Evolutionary conservation across 208 protist genomes (phyloP), one percentile per base, ranked within the genome.

Genomic region (Trypanosoma platydactyli): DNA sequence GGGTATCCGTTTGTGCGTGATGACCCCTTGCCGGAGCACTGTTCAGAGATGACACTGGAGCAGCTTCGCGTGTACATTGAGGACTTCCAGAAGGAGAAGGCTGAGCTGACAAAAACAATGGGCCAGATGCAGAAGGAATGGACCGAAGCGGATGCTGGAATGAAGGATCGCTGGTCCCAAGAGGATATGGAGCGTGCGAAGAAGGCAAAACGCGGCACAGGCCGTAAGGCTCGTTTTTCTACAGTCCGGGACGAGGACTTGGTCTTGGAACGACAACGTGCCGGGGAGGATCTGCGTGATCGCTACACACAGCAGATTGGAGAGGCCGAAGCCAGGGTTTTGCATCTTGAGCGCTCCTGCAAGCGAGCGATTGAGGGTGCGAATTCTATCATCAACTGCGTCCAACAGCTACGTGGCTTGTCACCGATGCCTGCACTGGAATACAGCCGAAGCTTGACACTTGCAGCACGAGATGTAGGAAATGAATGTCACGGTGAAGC

Each of bases 21-120:
- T 16, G 83, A 82, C 22, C 83, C 88, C 24, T 44, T 41, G 15
- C 55, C 75, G 30, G 50, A 52, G 18, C 29, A 58, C 42, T 69
- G 65, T 55, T 51, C 64, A 22, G 61, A 76, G 50, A 72, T 94
- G 62, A 88, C 76, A 5, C 64, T 94, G 1, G 72, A 61, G 51
- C 80, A 91, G 69, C 79, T 94, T 13, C 80, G 83, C 5, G 65
- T 73, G n/a, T 83, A 89, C 57, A 84, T 92, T 49, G 52, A 73
- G 9, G 80, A 83, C 46, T 84, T 91, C 38, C 76, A 88, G 74
- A 73, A 69, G 44, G 81, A 86, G 64, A 80, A 81, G 3, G 46
- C 49, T 25, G 83, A 71, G 40, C 67, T 94, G 22, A 72, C 84
- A 61, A 52, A 75, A 35, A 64, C 80, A 18, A 15, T 86, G 49